Evolutionary conservation across 495 filamentous ascomycete species (phyloP), one percentile per base, ranked within the genome.

Genomic region (Delitschia confertaspora): DNA sequence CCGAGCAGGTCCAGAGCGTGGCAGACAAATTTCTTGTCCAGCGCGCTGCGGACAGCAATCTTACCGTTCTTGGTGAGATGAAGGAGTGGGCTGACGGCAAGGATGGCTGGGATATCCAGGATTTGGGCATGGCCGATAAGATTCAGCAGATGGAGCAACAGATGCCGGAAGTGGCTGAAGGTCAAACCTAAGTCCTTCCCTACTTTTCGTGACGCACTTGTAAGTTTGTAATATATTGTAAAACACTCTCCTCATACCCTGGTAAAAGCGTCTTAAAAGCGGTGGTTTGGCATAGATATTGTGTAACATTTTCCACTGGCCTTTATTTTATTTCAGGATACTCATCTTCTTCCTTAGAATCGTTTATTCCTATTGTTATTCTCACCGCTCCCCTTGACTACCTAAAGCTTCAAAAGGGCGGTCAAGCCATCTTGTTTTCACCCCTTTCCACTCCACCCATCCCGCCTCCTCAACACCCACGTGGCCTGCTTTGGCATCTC

Each of bases 1-100:
- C 76, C 49, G 75, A 80, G 49, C 80, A 93, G 49, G 81, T 98
- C 13, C 78, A 78, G 43, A 72, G 80, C 22, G 88, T 75, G 11
- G 93, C 91, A 1, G 79, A 94, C 53, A 71, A 76, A 47, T 93
- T 82, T 60, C 64, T 95, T 46, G 78, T 93, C 21, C 75, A 88
- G 13, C 76, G 69, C n/a, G 66, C 81, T 41, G 57, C 72, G 40
- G 69, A 70, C 34, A 66, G 70, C 52, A 58, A 68, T 56, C 49
- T 86, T 54, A 78, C 78, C 31, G 78, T 96, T 27, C 73, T 98
- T 2, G 91, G 91, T 22, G 81, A 93, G 69, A 82, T 77, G 68
- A 86, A 80, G 51, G 78, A 79, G 20, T 93, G 85, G 81, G 72
- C 79, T 8, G 65, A 60, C 27, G 53, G 60, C 5, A 53, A 53